Evolutionary conservation across 2,329 filamentous ascomycete genomes (phyloP), one percentile per base, ranked within the genome.

Genomic region (Stemphylium beticola): DNA sequence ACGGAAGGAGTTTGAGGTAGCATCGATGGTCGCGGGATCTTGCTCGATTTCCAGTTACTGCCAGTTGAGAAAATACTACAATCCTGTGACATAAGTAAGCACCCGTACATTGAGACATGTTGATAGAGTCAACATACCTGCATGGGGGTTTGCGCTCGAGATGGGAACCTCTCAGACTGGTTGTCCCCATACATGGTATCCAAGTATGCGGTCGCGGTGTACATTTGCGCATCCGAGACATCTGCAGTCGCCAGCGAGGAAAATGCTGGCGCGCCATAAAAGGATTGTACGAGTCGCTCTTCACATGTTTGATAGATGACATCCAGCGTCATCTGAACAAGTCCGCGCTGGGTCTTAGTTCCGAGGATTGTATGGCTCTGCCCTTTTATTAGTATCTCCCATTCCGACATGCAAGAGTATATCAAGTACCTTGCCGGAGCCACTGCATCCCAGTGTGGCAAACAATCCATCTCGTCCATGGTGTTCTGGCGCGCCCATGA

Each of bases 351-450:
- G 18, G 84, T 86, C 64, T 88, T 89, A 11, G 91, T 96, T 50
- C 95, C 95, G 14, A 99, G 84, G 56, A 98, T 96, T 0, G 95
- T 99, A 74, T 99, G 93, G 60, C 91, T 96, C 93, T 97, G 34
- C 20, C n/a, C 17, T 8, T 14, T 26, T 17, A 14, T 68, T 33
- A 68, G 52, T 17, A 42, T 1, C 1, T 24, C 15, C 9, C 9
- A 9, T 14, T 4, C 4, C 18, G 55, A 33, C 67, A 55, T 42
- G 14, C 33, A 14, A 12, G 12, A 31, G 8, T 11, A n/a, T 17
- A 8, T 11, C 9, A 31, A 47, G 40, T 69, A 96, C 93, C 87
- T 99, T 99, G 75, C 95, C 95, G 44, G 93, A 97, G 11, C 95
- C 95, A 7, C 93, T 97, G 38, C 97, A 92, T 14, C 95, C 95